Conservation (phyloP, 148 eudicot species). For the Dysphania ambrosioides region DNA sequence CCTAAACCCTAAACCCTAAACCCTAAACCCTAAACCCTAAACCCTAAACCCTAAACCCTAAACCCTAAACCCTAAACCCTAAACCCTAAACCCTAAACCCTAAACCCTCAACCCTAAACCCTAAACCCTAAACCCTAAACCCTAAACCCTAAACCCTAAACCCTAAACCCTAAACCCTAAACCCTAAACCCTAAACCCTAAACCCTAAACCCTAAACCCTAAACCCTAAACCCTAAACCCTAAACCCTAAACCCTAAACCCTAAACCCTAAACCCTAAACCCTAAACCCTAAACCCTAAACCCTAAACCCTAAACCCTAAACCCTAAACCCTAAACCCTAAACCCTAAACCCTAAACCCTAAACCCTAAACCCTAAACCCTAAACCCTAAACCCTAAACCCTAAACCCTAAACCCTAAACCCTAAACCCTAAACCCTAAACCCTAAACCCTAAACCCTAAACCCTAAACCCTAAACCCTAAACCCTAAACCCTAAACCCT, state of each 20-base stretch:
- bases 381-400: constrained; percentile 27
- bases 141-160: constrained; percentile 5
- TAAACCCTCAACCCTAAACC: constrained; percentile 3
- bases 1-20: constrained; percentile 5
- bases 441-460: constrained; percentile 18
- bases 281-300: constrained; percentile 33
- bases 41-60: constrained; percentile 5
- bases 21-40: constrained; percentile 5
- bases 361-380: constrained; percentile 18
- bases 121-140: constrained; percentile 5
- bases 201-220: constrained; percentile 23
- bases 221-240: constrained; percentile 27
- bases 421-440: constrained; percentile 19
- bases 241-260: constrained; percentile 32
- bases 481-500: constrained; percentile 6
- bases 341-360: constrained; percentile 31
- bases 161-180: constrained; percentile 5
- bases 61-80: constrained; percentile 5
- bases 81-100: constrained; percentile 5
- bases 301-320: constrained; percentile 35
- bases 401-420: constrained; percentile 24
- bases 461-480: constrained; percentile 9
- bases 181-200: constrained; percentile 5
- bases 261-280: constrained; percentile 31
- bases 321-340: constrained; percentile 32